These are phyloP conservation scores for Clohesyomyces aquaticus DNA, from an alignment of 495 filamentous ascomycete genomes.

Conservation along the genomic window DNA sequence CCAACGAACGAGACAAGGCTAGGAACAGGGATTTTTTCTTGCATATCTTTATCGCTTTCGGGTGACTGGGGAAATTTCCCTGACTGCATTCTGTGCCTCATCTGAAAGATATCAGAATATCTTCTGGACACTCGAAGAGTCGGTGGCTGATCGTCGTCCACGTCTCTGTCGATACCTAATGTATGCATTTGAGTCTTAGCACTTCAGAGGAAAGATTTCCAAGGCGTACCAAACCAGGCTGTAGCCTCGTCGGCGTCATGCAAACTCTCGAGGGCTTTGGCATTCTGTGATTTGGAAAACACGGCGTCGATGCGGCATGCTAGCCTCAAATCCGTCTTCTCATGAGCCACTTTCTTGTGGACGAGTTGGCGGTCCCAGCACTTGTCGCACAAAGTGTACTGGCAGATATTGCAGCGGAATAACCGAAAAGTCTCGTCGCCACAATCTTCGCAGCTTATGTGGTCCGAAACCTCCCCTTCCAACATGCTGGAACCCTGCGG, in stretches of 20 bases:
- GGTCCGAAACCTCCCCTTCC: too few species aligned
- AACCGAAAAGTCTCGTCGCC: not conserved
- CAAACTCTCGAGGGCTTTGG: not conserved
- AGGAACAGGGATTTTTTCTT: not conserved
- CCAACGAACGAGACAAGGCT: constrained; percentile 32
- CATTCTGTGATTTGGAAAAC: not conserved
- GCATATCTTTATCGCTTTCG: too few species aligned
- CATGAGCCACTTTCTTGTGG: not conserved
- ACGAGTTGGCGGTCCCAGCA: not conserved
- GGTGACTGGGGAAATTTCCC: too few species aligned
- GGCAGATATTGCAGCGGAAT: not conserved
- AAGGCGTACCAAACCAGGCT: too few species aligned
- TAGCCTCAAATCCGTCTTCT: not conserved
- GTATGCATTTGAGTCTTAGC: too few species aligned
- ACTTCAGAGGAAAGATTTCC: too few species aligned
- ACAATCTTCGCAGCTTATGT: not conserved
- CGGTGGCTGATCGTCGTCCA: not conserved
- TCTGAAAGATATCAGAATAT: not conserved
- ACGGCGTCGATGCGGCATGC: not conserved
- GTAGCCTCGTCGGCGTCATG: too few species aligned
- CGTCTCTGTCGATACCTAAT: not conserved
- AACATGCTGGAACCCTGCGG: too few species aligned
- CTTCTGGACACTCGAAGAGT: not conserved
- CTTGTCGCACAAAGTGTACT: not conserved
- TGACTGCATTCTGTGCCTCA: too few species aligned